These are phyloP conservation scores for Microdochium paspali DNA, from an alignment of 2,329 filamentous ascomycete species.

Conservation along the genomic window DNA sequence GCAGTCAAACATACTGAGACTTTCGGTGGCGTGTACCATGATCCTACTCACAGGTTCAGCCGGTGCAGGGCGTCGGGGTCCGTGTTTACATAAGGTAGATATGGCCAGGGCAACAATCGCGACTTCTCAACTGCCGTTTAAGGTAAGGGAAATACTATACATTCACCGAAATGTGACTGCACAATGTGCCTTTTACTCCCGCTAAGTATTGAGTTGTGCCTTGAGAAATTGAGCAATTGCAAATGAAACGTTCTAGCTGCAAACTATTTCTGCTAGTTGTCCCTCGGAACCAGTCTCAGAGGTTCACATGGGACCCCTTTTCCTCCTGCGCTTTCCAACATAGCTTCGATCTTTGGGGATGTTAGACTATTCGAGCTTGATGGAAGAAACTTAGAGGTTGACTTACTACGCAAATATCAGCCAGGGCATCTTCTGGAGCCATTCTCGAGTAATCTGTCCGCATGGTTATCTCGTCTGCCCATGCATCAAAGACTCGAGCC, in stretches of 20 bases:
- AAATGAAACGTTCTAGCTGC: not conserved
- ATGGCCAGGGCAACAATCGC: too few relatives aligned
- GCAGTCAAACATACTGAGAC: not conserved
- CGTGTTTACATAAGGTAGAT: too few relatives aligned
- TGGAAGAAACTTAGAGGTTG: not conserved
- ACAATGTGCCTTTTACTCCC: too few relatives aligned
- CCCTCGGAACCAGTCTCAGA: not conserved
- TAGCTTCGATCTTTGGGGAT: not conserved
- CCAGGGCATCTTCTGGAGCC: not conserved
- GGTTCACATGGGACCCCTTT: not conserved
- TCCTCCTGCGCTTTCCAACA: not conserved
- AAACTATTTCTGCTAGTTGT: not conserved
- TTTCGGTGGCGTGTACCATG: not conserved
- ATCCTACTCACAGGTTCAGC: too few relatives aligned
- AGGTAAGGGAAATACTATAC: too few relatives aligned
- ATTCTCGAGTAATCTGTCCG: not conserved
- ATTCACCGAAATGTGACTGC: too few relatives aligned
- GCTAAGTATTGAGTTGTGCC: not conserved
- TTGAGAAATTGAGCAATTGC: not conserved
- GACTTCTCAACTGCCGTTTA: too few relatives aligned
- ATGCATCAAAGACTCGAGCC: not conserved
- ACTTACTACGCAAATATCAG: not conserved
- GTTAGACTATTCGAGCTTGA: not conserved
- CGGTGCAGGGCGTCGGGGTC: too few relatives aligned
- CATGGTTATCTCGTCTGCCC: not conserved